These are phyloP conservation scores for Syncephalastrum monosporum DNA, from an alignment of 371 early-diverging fungal genomes.

Conservation along the genomic window DNA sequence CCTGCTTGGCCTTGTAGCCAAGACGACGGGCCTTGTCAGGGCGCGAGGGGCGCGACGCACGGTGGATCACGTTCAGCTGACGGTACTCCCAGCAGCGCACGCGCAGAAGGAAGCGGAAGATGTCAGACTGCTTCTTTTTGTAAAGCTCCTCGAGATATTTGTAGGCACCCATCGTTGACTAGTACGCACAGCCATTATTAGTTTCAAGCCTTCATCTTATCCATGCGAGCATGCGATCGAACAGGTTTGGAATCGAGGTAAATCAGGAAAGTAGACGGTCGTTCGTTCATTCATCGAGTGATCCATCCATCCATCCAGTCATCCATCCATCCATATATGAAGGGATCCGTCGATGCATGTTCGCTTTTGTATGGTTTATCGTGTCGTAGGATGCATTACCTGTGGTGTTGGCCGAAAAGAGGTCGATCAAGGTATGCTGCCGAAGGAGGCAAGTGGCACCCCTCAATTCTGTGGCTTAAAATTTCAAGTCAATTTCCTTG, in stretches of 20 bases:
- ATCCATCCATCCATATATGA: slow-evolving; percentile 7
- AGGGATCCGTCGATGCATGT: too few species aligned
- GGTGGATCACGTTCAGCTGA: slow-evolving; percentile 96
- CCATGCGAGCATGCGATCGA: too few species aligned
- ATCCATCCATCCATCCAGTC: slow-evolving; percentile 9
- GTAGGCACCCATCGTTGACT: slow-evolving; percentile 50
- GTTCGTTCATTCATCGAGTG: slow-evolving; percentile 7
- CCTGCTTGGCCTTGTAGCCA: slow-evolving; percentile 99
- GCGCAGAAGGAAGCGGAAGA: slow-evolving; percentile 97
- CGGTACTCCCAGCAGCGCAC: slow-evolving; percentile 99
- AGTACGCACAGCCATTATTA: not conserved
- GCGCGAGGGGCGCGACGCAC: slow-evolving; percentile 97
- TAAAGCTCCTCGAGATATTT: slow-evolving; percentile 97
- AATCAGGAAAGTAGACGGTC: not conserved
- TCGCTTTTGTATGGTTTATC: too few species aligned
- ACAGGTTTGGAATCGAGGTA: not conserved
- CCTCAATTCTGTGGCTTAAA: too few species aligned
- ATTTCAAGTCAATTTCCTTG: too few species aligned
- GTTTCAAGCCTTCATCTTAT: too few species aligned
- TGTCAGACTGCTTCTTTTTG: slow-evolving; percentile 99
- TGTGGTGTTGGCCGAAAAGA: too few species aligned
- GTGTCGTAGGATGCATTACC: too few species aligned
- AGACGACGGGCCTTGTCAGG: slow-evolving; percentile 99
- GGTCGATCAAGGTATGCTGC: too few species aligned
- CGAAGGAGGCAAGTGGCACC: too few species aligned